These are phyloP conservation scores for Candida patagonica DNA, from an alignment of 805 yeast species.

Conservation along the genomic window DNA sequence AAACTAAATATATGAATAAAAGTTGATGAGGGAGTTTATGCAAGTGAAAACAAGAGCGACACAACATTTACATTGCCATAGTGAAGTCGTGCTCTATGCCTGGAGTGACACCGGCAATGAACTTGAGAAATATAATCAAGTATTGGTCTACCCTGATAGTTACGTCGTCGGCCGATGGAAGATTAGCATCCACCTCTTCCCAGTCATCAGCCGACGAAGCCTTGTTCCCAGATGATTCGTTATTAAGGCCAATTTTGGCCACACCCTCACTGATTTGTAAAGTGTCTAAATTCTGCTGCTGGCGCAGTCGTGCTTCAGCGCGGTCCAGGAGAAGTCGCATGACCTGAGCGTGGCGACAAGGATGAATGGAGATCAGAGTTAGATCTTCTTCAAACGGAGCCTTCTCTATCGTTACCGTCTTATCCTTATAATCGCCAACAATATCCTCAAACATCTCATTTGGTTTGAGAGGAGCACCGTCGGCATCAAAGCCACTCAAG, in stretches of 20 bases:
- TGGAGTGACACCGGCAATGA: constrained; percentile 94
- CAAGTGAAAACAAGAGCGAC: background rate
- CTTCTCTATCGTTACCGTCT: constrained; percentile 91
- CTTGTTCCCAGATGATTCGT: constrained; percentile 11
- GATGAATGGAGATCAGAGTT: constrained; percentile 83
- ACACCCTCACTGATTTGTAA: constrained; percentile 28
- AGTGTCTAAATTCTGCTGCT: constrained; percentile 14
- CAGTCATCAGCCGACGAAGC: constrained; percentile 37
- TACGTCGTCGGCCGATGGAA: constrained; percentile 19
- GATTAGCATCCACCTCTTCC: constrained; percentile 42
- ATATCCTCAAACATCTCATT: constrained; percentile 92
- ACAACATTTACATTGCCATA: constrained; percentile 47
- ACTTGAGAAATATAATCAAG: constrained; percentile 78
- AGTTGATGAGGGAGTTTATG: background rate
- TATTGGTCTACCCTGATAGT: constrained; percentile 85
- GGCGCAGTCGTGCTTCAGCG: constrained; percentile 40
- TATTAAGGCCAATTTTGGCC: constrained; percentile 36
- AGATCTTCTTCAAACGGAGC: constrained; percentile 75
- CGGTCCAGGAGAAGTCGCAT: constrained; percentile 80
- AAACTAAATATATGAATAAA: background rate
- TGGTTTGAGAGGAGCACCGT: constrained; percentile 82
- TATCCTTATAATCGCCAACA: constrained; percentile 81
- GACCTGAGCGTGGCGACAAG: constrained; percentile 90
- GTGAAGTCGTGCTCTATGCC: constrained; percentile 97
- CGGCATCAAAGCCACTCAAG: constrained; percentile 72